Evolutionary conservation across 2,329 filamentous ascomycete species (phyloP).

Genomic region (Colletotrichum cuscutae): DNA sequence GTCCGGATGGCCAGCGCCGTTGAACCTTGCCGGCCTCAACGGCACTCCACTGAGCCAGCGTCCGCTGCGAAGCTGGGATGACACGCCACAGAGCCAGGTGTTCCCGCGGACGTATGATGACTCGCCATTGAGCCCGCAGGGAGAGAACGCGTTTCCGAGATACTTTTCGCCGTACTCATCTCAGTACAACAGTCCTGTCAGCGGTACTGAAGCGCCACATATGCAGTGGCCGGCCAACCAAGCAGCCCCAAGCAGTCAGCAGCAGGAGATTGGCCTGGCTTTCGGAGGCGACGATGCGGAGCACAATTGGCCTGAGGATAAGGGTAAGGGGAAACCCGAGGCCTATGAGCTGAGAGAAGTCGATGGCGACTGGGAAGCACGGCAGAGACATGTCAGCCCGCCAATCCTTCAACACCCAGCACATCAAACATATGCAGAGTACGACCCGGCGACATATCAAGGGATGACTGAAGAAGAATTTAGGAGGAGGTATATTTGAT

Average conservation of each 20-base stretch:
- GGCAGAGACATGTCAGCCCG: not conserved
- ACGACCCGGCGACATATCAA: no score
- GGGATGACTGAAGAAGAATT: no score
- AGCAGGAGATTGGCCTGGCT: conserved; percentile 53
- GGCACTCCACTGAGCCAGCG: conserved; percentile 45
- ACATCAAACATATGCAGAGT: no score
- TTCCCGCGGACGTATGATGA: no score
- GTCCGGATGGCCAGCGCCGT: conserved; percentile 55
- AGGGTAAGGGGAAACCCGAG: no score
- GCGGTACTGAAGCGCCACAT: conserved; percentile 47
- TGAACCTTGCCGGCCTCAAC: conserved; percentile 37
- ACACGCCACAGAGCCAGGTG: conserved; percentile 61
- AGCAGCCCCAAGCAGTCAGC: conserved; percentile 19
- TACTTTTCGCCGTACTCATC: conserved; percentile 70
- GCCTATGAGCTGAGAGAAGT: no score
- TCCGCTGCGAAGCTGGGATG: conserved; percentile 57
- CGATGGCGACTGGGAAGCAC: conserved; percentile 5
- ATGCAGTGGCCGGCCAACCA: conserved; percentile 50
- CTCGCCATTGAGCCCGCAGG: conserved; percentile 57
- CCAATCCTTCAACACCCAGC: no score
- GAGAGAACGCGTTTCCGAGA: conserved; percentile 51
- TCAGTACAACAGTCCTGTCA: conserved; percentile 61
- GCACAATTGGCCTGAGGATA: no score
- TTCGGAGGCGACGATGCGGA: conserved; percentile 41
- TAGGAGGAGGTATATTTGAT: no score